phyloP scores from a whole-genome alignment of 805 yeast genomes.

The Ogataea allantospora region DNA sequence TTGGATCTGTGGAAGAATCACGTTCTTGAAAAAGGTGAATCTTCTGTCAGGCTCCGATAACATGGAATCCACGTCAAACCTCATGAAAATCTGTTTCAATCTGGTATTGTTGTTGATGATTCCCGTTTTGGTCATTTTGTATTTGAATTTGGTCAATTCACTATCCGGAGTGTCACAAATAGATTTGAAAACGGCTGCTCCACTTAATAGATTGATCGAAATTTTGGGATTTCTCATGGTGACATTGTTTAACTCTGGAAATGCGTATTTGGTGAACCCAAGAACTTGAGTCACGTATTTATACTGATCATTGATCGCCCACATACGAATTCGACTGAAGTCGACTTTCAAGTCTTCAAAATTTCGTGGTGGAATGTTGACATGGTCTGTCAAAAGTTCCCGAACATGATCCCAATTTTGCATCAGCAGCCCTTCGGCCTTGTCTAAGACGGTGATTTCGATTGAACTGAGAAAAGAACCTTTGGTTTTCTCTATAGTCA shows the following conservation, averaged over 20 bases:
- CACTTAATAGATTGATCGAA: slow-evolving; percentile 49
- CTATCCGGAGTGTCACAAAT: slow-evolving; percentile 45
- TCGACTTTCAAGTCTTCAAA: slow-evolving; percentile 66
- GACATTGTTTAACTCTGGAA: slow-evolving; percentile 79
- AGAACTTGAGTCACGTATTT: slow-evolving; percentile 72
- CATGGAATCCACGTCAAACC: slow-evolving; percentile 60
- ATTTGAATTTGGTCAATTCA: slow-evolving; percentile 62
- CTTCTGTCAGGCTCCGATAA: slow-evolving; percentile 76
- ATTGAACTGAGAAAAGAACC: slow-evolving; percentile 79
- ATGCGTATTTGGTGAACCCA: slow-evolving; percentile 67
- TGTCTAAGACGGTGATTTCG: slow-evolving; percentile 77
- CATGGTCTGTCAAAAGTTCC: slow-evolving; percentile 60
- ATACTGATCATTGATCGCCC: slow-evolving; percentile 85
- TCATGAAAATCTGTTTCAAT: slow-evolving; percentile 65
- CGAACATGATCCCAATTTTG: slow-evolving; percentile 89
- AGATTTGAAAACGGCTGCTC: slow-evolving; percentile 57
- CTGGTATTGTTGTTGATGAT: slow-evolving; percentile 39
- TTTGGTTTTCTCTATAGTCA: slow-evolving; percentile 55
- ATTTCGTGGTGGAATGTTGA: slow-evolving; percentile 75
- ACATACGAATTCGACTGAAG: slow-evolving; percentile 86
- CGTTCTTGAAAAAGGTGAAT: slow-evolving; percentile 75
- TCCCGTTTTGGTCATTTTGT: slow-evolving; percentile 28
- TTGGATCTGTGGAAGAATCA: slow-evolving; percentile 68
- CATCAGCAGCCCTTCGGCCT: slow-evolving; percentile 81
- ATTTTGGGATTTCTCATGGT: slow-evolving; percentile 42